Evolutionary conservation across 2,329 filamentous ascomycete species (phyloP), one percentile per base, ranked within the genome.

Genomic region (Fusarium sublunatum): DNA sequence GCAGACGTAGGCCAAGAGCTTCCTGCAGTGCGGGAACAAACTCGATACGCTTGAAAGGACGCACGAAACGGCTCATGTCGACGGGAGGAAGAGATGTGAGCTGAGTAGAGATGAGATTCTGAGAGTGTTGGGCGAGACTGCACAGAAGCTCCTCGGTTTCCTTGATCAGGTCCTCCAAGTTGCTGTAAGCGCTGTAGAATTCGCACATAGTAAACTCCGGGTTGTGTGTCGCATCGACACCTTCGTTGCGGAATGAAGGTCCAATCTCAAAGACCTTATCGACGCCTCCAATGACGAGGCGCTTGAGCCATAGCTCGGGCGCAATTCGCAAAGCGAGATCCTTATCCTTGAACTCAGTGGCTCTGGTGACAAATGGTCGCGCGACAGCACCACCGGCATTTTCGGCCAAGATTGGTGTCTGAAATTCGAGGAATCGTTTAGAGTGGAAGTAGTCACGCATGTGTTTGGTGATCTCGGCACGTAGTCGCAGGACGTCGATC

Each of bases 161-260:
- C 19, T 76, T 73, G 72, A 96, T 93, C 46, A 98, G 80, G 38
- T 91, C 86, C 32, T 88, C 80, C 0, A 97, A 83, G 64, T 89
- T 91, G 58, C 90, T 88, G 71, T 93, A 96, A 3, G 93, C 89
- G 60, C 91, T 89, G 77, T 99, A 99, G 78, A 97, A 98, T 78
- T 99, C 95, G 81, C 94, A 98, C 58, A 92, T 98, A 40, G 91
- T 95, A 78, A 98, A 99, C 74, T 99, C 95, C 0, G 95, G 94
- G 73, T 99, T 99, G 75, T 99, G 95, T 0, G 92, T 97, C 28
- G 85, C 86, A 75, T 97, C 93, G 32, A 97, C 79, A 75, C 92
- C 92, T 79, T 99, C 95, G 74, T 99, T 99, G 39, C 95, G 87
- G 77, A 99, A 99, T 11, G 88, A 88, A 4, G 92, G 90, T 1